Base-by-base conservation (phyloP, 495 filamentous ascomycete genomes). In the Elasticomyces elasticus region DNA sequence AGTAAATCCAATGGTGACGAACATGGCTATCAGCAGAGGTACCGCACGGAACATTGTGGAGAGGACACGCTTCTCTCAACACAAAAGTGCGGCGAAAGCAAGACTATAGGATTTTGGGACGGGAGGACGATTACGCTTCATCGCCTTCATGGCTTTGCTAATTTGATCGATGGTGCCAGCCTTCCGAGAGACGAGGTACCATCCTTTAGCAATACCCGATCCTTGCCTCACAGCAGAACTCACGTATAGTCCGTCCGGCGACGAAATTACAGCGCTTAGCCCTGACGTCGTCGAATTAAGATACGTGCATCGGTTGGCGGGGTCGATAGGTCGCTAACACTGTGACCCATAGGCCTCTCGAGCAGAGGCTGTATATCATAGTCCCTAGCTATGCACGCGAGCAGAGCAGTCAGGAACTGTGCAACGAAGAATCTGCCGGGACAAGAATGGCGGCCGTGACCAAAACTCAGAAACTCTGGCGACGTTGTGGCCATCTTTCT, bases 1-100 rank as follows among this genome's bases (percentile, higher is more conserved):
- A 5, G 89, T 94, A 11, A 95, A 95, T 66, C 91, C 89, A 2
- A 95, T 95, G 90, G 71, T 95, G 30, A 94, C 89, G 41, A 84
- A 76, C 52, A 92, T 95, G 89, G 87, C 81, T 2, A 89, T 95
- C 59, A 56, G 52, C 33, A 33, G 58, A 12, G 58, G 54, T 7
- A 48, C 85, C 25, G 75, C 74, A 6, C 66, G 72, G 66, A 74
- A 74, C 0, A 49, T 85, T 1, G 69, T 67, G 2, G 67, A 59
- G 35, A 12, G 35, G 35, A 17, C 4, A 40, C 13, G 35, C 35
- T 5, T 40, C 19, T 40, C 35, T 40, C 2, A 5, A 17, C n/a
- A n/a, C n/a, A 59, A 23, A 5, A 4, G 13, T 4, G 30, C 30
- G 30, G 15, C 30, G 30, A 33, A 33, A 33, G 30, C 30, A 15